Evolutionary conservation across 352 stramenopile species (phyloP).

Genomic region (Phytophthora pistaciae): DNA sequence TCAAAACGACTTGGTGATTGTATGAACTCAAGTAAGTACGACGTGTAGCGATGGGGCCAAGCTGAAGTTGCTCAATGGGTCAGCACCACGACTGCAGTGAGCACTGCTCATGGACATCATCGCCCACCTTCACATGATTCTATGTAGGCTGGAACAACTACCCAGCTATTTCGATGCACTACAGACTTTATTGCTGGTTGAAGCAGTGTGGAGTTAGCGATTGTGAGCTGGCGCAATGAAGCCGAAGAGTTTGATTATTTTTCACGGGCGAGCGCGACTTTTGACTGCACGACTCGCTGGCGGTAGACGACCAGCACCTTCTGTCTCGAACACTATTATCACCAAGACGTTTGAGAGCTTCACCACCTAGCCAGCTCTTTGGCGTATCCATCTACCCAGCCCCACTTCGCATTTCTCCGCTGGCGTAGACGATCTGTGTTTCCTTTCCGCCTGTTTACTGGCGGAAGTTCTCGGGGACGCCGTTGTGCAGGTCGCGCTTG

Average conservation of each 20-base stretch:
- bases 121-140: no score
- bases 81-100: no score
- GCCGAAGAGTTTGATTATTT: constrained; percentile 11
- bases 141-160: no score
- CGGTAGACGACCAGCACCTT: background rate
- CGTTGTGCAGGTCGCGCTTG: constrained; percentile 53
- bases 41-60: background rate
- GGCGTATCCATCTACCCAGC: constrained; percentile 5
- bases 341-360: background rate
- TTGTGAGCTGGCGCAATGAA: background rate
- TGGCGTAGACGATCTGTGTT: background rate
- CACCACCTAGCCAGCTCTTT: background rate
- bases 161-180: no score
- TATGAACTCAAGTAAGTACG: constrained; percentile 27
- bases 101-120: no score
- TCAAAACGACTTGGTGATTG: constrained; percentile 6
- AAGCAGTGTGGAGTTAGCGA: background rate
- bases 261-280: constrained; percentile 7
- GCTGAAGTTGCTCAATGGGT: background rate
- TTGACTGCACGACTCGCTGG: constrained; percentile 5
- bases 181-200: background rate
- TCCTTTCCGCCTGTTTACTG: constrained; percentile 40
- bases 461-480: constrained; percentile 65
- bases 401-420: background rate
- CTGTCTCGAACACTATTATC: background rate